Conservation (phyloP, 192 early-diverging fungal genomes). For the Coemansia sp. region DNA sequence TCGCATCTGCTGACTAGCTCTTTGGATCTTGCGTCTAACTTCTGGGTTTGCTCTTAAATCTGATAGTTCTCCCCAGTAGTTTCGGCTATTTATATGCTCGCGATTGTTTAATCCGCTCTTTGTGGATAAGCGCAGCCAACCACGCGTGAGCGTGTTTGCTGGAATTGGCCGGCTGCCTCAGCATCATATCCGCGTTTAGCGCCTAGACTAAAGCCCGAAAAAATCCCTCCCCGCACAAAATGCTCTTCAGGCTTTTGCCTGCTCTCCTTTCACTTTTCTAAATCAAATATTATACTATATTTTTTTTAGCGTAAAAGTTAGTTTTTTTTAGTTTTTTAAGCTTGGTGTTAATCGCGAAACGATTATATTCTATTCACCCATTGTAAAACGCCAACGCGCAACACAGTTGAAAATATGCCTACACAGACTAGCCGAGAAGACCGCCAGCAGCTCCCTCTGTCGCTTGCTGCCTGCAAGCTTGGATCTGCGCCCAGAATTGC, state of each 20-base stretch:
- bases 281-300: no score
- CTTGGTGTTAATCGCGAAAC: neutral
- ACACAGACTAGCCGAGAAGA: neutral
- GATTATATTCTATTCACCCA: neutral
- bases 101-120: neutral
- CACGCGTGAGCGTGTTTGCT: neutral
- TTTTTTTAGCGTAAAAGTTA: neutral
- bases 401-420: neutral
- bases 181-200: constrained; percentile 5
- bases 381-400: neutral
- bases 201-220: no score
- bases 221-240: neutral
- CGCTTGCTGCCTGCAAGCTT: constrained; percentile 8
- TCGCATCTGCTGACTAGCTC: neutral
- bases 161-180: neutral
- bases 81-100: constrained; percentile 3
- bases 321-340: neutral
- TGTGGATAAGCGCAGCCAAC: constrained; percentile 3
- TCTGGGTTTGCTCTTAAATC: neutral
- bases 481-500: neutral
- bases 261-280: neutral
- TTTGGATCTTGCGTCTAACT: neutral
- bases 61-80: neutral
- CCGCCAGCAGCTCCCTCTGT: neutral
- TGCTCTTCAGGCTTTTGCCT: neutral